Base-by-base conservation (phyloP, 2,329 filamentous ascomycete species). In the Plenodomus tracheiphilus region DNA sequence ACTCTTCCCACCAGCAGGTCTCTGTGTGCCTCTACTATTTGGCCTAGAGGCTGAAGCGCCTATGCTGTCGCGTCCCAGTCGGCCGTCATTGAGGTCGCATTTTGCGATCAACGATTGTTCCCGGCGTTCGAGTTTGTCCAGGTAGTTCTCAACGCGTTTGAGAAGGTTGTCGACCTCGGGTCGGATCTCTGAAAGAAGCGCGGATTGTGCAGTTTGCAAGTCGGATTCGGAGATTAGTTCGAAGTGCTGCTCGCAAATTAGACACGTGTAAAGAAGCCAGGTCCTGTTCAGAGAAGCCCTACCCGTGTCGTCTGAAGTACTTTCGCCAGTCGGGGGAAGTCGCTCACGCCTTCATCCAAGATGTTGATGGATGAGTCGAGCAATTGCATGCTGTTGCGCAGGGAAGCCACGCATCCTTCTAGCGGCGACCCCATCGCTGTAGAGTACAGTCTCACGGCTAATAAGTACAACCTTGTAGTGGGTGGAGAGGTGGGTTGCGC, bases 151-250 rank as follows among this genome's bases (percentile, higher is more conserved):
- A n/a, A 91, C 90, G 58, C 91, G 86, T 54, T 85, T 82, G 43
- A 97, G 85, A 2, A 97, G 83, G 49, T 85, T 83, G 22, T 86
- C 79, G 56, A 96, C 88, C 71, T 91, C 91, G 8, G 92, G 92
- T n/a, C 87, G 86, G 60, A 96, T 94, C 69, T 96, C 91, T 64
- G 90, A 88, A 62, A 91, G 87, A 16, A 97, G 84, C 4, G 90
- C 86, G 58, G 89, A 81, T 73, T 97, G 92, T 25, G 92, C 92
- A 54, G 87, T 82, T 53, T 86, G 85, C 38, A 97, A 84, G 43
- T 89, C 89, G 11, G 88, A 84, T 69, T 96, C 90, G 15, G 91
- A 89, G 61, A 96, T 89, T 36, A 96, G 85, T 72, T 97, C 92
- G 74, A 96, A 97, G 76, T 96, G 92, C 87, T 95, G 62, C 47